These are phyloP conservation scores for Plasmodium gaboni DNA, from an alignment of 169 alveolate genomes.

Conservation along the genomic window DNA sequence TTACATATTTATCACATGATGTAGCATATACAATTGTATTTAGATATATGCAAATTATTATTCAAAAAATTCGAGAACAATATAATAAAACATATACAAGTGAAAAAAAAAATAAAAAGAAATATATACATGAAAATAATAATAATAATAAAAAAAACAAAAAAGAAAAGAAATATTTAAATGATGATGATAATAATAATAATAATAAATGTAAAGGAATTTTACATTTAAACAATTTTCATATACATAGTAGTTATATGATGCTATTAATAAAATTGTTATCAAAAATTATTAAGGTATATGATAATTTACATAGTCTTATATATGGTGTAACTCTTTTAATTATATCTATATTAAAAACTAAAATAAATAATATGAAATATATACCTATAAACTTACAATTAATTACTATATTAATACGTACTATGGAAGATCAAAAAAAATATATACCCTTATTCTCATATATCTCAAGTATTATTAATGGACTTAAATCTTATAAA, in stretches of 20 bases:
- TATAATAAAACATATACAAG: constrained; percentile 11
- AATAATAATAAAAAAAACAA: too few species aligned
- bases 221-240: constrained; percentile 11
- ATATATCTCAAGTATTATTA: constrained; percentile 36
- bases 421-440: constrained; percentile 61
- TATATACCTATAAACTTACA: constrained; percentile 61
- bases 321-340: constrained; percentile 47
- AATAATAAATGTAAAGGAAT: not conserved
- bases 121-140: too few species aligned
- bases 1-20: constrained; percentile 52
- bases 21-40: constrained; percentile 49
- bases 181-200: not conserved
- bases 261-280: constrained; percentile 19
- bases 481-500: constrained; percentile 47
- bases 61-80: constrained; percentile 51
- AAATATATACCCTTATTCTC: constrained; percentile 69
- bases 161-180: not conserved
- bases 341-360: constrained; percentile 64
- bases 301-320: constrained; percentile 35
- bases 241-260: constrained; percentile 46
- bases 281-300: constrained; percentile 16
- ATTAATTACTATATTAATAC: constrained; percentile 42
- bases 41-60: constrained; percentile 52
- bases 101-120: constrained; percentile 2
- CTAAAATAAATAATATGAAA: constrained; percentile 51